Conservation (phyloP, 2,329 filamentous ascomycete genomes). For the Knufia petricola region DNA sequence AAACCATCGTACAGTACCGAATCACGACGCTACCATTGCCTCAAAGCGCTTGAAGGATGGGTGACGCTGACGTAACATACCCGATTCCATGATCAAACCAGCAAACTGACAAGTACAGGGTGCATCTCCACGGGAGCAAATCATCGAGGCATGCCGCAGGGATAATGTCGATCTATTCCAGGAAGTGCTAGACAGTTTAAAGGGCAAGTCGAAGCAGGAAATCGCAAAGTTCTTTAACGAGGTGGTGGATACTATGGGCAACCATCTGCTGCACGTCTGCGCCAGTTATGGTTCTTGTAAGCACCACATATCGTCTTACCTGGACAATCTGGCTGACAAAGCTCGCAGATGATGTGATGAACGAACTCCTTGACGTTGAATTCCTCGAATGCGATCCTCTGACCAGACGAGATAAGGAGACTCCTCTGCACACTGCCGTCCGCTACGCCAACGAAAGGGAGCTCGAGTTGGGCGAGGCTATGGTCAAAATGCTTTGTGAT, state of each 20-base stretch:
- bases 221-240: slow-evolving; percentile 74
- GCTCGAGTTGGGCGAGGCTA: slow-evolving; percentile 32
- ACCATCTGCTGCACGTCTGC: slow-evolving; percentile 81
- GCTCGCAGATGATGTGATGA: slow-evolving; percentile 36
- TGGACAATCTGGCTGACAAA: slow-evolving; percentile 6
- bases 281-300: slow-evolving; percentile 76
- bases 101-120: slow-evolving; percentile 46
- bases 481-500: slow-evolving; percentile 42
- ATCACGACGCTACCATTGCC: too few relatives aligned
- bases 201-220: slow-evolving; percentile 49
- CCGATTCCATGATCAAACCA: neutral
- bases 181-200: slow-evolving; percentile 57
- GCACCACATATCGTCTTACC: slow-evolving; percentile 24
- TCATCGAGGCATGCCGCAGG: slow-evolving; percentile 85
- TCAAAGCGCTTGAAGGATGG: too few relatives aligned
- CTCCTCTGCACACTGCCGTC: slow-evolving; percentile 37
- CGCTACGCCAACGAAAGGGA: slow-evolving; percentile 40
- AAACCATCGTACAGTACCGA: too few relatives aligned
- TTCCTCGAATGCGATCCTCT: slow-evolving; percentile 41
- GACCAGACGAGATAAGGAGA: slow-evolving; percentile 38
- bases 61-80: slow-evolving; percentile 35
- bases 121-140: slow-evolving; percentile 71
- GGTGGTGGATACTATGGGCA: slow-evolving; percentile 75
- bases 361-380: slow-evolving; percentile 38
- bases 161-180: slow-evolving; percentile 82